A percentile compares a stretch with the other conserved stretches of the same genome.
Evolutionary conservation across 805 yeast species (phyloP).

Genomic region (Tetrapisispora arboricola): DNA sequence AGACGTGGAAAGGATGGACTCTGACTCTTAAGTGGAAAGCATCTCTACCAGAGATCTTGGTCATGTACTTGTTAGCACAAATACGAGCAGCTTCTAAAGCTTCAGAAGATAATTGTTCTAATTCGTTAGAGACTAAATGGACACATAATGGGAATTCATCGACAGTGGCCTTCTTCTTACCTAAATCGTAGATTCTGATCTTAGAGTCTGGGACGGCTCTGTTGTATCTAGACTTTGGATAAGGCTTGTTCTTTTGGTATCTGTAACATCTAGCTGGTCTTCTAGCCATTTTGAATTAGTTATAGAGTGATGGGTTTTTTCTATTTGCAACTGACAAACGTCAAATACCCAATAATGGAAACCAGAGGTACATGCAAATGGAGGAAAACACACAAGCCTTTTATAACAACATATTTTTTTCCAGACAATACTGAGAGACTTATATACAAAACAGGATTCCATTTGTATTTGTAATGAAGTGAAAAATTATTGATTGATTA

Average conservation of each 20-base stretch:
- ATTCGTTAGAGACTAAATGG: constrained; percentile 98
- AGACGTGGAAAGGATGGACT: constrained; percentile 99
- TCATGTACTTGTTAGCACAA: constrained; percentile 99
- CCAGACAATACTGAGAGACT: no score
- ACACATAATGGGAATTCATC: constrained; percentile 99
- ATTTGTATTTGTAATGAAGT: no score
- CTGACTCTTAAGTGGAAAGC: constrained; percentile 99
- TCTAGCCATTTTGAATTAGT: constrained; percentile 83
- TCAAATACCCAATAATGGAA: no score
- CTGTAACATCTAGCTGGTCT: constrained; percentile 99
- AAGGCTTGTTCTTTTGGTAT: constrained; percentile 99
- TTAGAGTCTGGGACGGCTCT: constrained; percentile 99
- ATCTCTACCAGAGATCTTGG: constrained; percentile 97
- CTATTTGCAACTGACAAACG: no score
- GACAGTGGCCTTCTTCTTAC: constrained; percentile 99
- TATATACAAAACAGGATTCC: no score
- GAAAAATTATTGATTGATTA: no score
- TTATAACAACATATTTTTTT: no score
- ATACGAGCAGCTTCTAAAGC: constrained; percentile 99
- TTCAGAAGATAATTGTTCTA: constrained; percentile 98
- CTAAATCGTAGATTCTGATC: constrained; percentile 98
- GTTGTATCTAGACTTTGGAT: constrained; percentile 99
- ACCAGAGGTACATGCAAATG: no score
- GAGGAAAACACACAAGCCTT: no score
- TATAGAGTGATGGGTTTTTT: not conserved